These are phyloP conservation scores for Rostrohypoxylon terebratum DNA, from an alignment of 495 filamentous ascomycete genomes.

Conservation along the genomic window DNA sequence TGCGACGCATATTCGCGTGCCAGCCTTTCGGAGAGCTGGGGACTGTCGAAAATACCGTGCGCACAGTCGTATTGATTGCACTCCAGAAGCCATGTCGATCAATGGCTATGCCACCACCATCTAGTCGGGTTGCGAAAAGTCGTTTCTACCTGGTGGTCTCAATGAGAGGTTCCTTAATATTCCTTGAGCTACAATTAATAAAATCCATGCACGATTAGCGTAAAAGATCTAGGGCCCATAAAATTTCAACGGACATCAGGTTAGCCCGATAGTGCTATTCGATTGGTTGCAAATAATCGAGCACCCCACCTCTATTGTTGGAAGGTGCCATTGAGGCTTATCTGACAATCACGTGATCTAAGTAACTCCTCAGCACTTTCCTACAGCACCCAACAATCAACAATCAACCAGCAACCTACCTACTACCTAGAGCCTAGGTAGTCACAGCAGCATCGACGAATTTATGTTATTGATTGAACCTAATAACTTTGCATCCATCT, in stretches of 20 bases:
- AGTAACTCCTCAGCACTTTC: not conserved
- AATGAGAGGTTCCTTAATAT: not conserved
- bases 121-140: not conserved
- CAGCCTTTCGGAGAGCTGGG: slow-evolving; percentile 37
- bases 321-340: not conserved
- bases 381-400: too few species aligned
- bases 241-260: slow-evolving; percentile 15
- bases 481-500: too few species aligned
- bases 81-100: slow-evolving; percentile 60
- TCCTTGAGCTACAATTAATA: slow-evolving; percentile 2
- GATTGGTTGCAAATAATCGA: not conserved
- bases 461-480: too few species aligned
- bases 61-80: slow-evolving; percentile 61
- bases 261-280: slow-evolving; percentile 2
- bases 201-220: slow-evolving; percentile 15
- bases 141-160: not conserved
- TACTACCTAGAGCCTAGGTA: too few species aligned
- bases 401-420: too few species aligned
- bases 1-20: slow-evolving; percentile 43
- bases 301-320: not conserved
- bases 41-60: slow-evolving; percentile 55
- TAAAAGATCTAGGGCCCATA: slow-evolving; percentile 14
- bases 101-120: slow-evolving; percentile 29
- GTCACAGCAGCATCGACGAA: too few species aligned
- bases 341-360: not conserved